Percentiles rank a stretch among this genome's conserved stretches.
Evolutionary conservation across 2,329 filamentous ascomycete genomes (phyloP).

Genomic region (Ilyonectria robusta): DNA sequence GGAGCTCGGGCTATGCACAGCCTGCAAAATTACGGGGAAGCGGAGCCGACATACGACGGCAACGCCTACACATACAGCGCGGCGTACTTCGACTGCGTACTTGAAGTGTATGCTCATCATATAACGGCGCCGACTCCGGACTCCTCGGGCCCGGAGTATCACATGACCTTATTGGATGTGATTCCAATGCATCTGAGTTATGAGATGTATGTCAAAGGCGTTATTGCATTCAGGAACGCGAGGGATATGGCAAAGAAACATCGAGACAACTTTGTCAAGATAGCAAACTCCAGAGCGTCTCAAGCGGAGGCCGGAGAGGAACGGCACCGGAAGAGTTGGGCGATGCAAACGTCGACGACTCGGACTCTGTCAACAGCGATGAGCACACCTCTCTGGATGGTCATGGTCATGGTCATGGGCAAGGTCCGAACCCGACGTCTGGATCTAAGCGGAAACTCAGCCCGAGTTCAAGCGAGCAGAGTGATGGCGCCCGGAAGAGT

Average conservation of each 20-base stretch:
- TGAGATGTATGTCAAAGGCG: constrained; percentile 53
- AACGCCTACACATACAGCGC: constrained; percentile 56
- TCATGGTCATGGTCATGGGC: too few relatives aligned
- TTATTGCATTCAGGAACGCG: constrained; percentile 54
- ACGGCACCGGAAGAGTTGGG: too few relatives aligned
- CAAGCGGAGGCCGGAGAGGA: too few relatives aligned
- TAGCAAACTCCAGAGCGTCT: constrained; percentile 42
- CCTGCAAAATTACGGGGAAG: constrained; percentile 53
- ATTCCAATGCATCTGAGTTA: constrained; percentile 47
- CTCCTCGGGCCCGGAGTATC: constrained; percentile 54
- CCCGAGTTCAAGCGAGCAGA: too few relatives aligned
- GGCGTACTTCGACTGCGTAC: constrained; percentile 50
- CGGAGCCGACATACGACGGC: constrained; percentile 53
- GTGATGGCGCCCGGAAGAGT: too few relatives aligned
- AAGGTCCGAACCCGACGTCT: too few relatives aligned
- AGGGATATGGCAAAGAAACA: constrained; percentile 44
- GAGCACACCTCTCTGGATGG: too few relatives aligned
- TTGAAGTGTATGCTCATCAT: constrained; percentile 57
- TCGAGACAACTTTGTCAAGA: constrained; percentile 51
- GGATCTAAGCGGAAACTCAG: too few relatives aligned
- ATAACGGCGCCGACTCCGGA: constrained; percentile 48
- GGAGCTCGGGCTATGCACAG: constrained; percentile 55
- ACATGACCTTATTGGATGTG: constrained; percentile 55
- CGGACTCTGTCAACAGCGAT: too few relatives aligned
- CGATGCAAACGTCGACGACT: too few relatives aligned